A percentile compares a stretch with the other conserved stretches of the same genome.
Evolutionary conservation across 306 rosid species (phyloP).

Genomic region (Malus sieversii): DNA sequence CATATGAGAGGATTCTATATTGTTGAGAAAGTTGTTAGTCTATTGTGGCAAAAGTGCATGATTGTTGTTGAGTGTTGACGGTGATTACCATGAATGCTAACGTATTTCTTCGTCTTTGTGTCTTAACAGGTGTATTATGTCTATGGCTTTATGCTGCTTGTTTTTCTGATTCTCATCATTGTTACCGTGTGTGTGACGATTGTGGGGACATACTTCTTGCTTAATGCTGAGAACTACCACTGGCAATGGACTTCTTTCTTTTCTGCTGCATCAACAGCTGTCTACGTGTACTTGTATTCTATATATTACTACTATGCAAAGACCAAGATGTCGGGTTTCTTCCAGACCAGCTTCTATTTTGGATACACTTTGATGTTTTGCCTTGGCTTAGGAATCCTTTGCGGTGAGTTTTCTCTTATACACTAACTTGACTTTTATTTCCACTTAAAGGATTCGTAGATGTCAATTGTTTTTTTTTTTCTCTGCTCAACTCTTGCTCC

Average conservation of each 20-base stretch:
- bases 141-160: constrained; percentile 97
- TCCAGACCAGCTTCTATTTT: constrained; percentile 98
- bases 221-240: constrained; percentile 99
- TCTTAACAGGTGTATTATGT: constrained; percentile 91
- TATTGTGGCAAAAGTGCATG: neutral
- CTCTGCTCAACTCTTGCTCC: neutral
- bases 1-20: neutral
- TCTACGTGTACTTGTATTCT: constrained; percentile 87
- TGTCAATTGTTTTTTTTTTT: neutral
- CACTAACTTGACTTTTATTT: neutral
- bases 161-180: constrained; percentile 80
- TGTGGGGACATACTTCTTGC: constrained; percentile 94
- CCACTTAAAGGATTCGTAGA: neutral
- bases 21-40: neutral
- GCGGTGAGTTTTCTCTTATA: constrained; percentile 54
- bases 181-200: constrained; percentile 97
- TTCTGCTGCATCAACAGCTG: constrained; percentile 98
- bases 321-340: constrained; percentile 99
- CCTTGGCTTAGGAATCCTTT: constrained; percentile 93
- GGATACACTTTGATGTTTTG: constrained; percentile 99
- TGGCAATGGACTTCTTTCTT: constrained; percentile 99
- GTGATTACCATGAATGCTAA: constrained; percentile 10
- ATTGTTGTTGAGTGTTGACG: neutral
- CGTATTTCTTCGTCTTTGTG: constrained; percentile 21
- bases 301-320: constrained; percentile 90